phyloP scores from a whole-genome alignment of 805 yeast genomes.

The Barnettozyma populi region DNA sequence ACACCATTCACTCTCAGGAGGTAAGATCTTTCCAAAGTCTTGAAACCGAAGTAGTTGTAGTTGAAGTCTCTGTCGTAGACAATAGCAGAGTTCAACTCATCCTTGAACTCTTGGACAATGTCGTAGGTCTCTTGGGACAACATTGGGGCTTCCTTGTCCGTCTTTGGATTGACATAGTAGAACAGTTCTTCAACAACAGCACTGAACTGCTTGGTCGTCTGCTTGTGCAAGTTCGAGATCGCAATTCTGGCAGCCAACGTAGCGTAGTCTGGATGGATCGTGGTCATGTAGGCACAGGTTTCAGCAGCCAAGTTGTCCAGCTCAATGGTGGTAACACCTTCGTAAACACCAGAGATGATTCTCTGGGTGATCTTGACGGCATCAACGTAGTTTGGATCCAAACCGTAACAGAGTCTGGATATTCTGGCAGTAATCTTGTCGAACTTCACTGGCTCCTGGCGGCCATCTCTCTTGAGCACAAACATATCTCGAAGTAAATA shows the following conservation, averaged over 20 bases:
- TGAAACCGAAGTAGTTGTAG: conserved; percentile 83
- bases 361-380: conserved; percentile 95
- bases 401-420: conserved; percentile 89
- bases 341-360: conserved; percentile 93
- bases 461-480: conserved; percentile 90
- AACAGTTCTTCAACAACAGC: conserved; percentile 70
- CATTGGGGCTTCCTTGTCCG: conserved; percentile 51
- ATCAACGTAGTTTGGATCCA: conserved; percentile 87
- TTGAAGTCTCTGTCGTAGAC: conserved; percentile 72
- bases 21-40: conserved; percentile 87
- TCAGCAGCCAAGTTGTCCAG: conserved; percentile 85
- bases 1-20: conserved; percentile 57
- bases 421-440: conserved; percentile 96
- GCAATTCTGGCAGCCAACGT: conserved; percentile 94
- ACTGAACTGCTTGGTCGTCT: conserved; percentile 82
- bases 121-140: conserved; percentile 61
- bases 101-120: conserved; percentile 58
- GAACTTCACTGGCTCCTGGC: conserved; percentile 88
- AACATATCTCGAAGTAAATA: conserved; percentile 42
- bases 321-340: conserved; percentile 93
- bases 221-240: conserved; percentile 89
- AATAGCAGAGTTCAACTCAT: conserved; percentile 67
- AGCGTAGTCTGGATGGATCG: conserved; percentile 97
- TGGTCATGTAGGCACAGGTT: conserved; percentile 96
- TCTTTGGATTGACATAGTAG: conserved; percentile 77